Conservation (phyloP, 257 asterid genomes). For the Oldenlandia corymbosa region DNA sequence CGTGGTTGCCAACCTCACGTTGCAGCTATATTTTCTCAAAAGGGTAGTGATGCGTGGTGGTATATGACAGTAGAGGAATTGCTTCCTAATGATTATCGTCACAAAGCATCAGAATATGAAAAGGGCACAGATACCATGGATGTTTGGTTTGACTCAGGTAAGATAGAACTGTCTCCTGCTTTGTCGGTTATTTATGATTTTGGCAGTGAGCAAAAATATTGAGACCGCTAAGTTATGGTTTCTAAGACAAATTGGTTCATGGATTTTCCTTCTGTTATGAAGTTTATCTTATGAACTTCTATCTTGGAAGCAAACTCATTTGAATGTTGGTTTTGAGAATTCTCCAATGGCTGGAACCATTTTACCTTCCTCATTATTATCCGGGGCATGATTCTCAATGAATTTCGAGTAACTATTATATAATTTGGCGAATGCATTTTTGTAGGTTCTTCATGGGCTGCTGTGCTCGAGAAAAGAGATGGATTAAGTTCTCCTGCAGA, state of each 20-base stretch:
- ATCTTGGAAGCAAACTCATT: neutral
- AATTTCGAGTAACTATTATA: neutral
- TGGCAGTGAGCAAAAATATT: neutral
- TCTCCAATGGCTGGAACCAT: neutral
- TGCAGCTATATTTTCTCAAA: constrained; percentile 83
- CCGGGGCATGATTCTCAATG: constrained; percentile 1
- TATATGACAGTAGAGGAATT: constrained; percentile 86
- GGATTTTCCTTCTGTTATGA: neutral
- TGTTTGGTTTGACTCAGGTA: constrained; percentile 99
- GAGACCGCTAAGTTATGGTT: neutral
- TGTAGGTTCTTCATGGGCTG: constrained; percentile 99
- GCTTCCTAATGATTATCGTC: constrained; percentile 80
- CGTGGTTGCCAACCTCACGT: constrained; percentile 18
- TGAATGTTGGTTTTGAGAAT: neutral
- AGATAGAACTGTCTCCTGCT: neutral
- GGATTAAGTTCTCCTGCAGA: constrained; percentile 89
- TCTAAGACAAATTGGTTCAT: neutral
- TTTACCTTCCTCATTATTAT: neutral
- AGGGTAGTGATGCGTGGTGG: constrained; percentile 99
- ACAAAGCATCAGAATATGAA: constrained; percentile 60
- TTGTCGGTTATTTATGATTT: neutral
- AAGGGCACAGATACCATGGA: constrained; percentile 98
- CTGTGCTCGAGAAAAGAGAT: constrained; percentile 74
- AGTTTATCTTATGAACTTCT: neutral
- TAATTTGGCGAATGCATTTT: neutral